These are phyloP conservation scores for Corchorus olitorius DNA, from an alignment of 345 rosid species.

Conservation along the genomic window DNA sequence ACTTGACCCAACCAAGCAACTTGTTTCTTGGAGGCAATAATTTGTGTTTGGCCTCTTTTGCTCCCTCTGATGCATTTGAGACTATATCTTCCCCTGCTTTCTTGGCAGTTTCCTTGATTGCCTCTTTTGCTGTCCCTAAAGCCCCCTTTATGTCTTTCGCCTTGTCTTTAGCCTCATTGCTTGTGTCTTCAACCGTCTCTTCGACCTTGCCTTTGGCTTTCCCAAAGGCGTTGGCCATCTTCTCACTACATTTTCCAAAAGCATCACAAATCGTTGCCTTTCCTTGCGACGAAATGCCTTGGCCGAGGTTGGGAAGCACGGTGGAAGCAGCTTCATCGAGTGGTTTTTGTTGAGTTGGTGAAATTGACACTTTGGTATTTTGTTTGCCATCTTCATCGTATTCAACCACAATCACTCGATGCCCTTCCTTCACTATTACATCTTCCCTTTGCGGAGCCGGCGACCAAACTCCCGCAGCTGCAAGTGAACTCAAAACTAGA, in stretches of 20 bases:
- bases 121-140: slow-evolving; percentile 11
- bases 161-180: background rate
- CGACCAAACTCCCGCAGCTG: slow-evolving; percentile 57
- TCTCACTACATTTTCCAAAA: slow-evolving; percentile 55
- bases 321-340: slow-evolving; percentile 35
- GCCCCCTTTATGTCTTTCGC: slow-evolving; percentile 23
- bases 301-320: slow-evolving; percentile 33
- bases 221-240: slow-evolving; percentile 43
- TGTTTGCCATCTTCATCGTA: slow-evolving; percentile 58
- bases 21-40: background rate
- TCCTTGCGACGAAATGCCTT: slow-evolving; percentile 30
- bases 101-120: slow-evolving; percentile 24
- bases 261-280: slow-evolving; percentile 45
- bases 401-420: slow-evolving; percentile 65
- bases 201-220: slow-evolving; percentile 44
- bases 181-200: slow-evolving; percentile 21
- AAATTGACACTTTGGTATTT: slow-evolving; percentile 63
- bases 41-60: slow-evolving; percentile 15
- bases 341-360: slow-evolving; percentile 30
- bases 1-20: background rate
- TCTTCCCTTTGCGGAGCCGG: slow-evolving; percentile 42
- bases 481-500: too few species aligned
- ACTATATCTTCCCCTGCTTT: slow-evolving; percentile 19
- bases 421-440: slow-evolving; percentile 69
- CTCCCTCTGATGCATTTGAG: slow-evolving; percentile 14